Conservation (phyloP, 371 early-diverging fungal genomes). For the Parasitella parasitica region DNA sequence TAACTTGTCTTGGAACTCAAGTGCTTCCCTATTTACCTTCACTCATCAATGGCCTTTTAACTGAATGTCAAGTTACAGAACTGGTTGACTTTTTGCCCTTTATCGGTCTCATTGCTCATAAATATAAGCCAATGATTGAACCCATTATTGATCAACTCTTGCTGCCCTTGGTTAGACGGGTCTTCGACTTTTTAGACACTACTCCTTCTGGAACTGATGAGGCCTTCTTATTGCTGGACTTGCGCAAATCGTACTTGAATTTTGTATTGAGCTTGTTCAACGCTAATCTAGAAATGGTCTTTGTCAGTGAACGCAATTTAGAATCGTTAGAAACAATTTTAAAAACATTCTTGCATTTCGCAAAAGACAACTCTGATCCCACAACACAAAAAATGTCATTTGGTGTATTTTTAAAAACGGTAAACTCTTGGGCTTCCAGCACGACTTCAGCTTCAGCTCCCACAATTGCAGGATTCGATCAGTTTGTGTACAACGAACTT, state of each 20-base stretch:
- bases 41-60: conserved; percentile 77
- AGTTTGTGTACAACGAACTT: conserved; percentile 80
- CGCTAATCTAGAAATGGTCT: conserved; percentile 73
- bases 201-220: conserved; percentile 90
- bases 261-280: conserved; percentile 85
- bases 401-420: conserved; percentile 76
- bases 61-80: conserved; percentile 76
- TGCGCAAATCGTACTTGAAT: conserved; percentile 81
- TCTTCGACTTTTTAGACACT: conserved; percentile 82
- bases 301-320: conserved; percentile 76
- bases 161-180: conserved; percentile 77
- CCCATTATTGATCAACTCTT: conserved; percentile 76
- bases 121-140: conserved; percentile 72
- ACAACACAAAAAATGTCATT: conserved; percentile 83
- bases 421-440: conserved; percentile 76
- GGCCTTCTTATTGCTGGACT: conserved; percentile 68
- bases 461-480: conserved; percentile 53
- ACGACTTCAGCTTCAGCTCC: conserved; percentile 19
- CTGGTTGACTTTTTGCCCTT: conserved; percentile 88
- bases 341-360: conserved; percentile 77
- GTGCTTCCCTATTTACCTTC: conserved; percentile 80
- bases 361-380: conserved; percentile 71
- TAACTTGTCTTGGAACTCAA: conserved; percentile 83
- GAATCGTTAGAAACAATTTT: conserved; percentile 73
- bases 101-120: conserved; percentile 79